These are phyloP conservation scores for Helenozyma baotianmanensis DNA, from an alignment of 805 yeast species.

Conservation along the genomic window DNA sequence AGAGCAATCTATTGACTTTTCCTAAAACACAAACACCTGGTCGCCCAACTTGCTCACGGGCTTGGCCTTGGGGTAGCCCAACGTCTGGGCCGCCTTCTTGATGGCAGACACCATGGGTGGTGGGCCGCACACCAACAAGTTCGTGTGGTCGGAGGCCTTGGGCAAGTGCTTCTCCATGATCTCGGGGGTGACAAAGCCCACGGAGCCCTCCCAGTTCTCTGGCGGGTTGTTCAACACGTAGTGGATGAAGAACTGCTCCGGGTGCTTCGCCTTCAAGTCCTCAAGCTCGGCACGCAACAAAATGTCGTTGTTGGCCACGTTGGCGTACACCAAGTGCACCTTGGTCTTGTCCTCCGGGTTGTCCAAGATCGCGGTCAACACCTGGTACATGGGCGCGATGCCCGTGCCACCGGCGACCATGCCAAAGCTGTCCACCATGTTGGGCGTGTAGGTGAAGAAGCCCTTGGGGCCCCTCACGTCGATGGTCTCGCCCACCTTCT, in stretches of 20 bases:
- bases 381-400: conserved; percentile 93
- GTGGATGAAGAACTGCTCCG: conserved; percentile 58
- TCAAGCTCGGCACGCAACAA: conserved; percentile 78
- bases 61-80: conserved; percentile 81
- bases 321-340: conserved; percentile 74
- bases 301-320: conserved; percentile 74
- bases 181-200: conserved; percentile 78
- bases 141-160: conserved; percentile 52
- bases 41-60: conserved; percentile 88
- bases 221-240: conserved; percentile 75
- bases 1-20: no score
- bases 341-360: conserved; percentile 78
- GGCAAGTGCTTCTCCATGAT: conserved; percentile 63
- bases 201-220: conserved; percentile 68
- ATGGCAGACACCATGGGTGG: conserved; percentile 86
- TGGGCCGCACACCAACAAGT: conserved; percentile 88
- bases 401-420: conserved; percentile 99
- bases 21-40: conserved; percentile 79
- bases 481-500: conserved; percentile 74
- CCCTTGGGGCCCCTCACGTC: conserved; percentile 91
- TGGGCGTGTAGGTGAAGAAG: conserved; percentile 74
- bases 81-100: conserved; percentile 68
- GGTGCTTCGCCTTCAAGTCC: conserved; percentile 49
- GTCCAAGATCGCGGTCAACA: conserved; percentile 71
- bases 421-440: conserved; percentile 66